Evolutionary conservation across 169 alveolate species (phyloP), one percentile per base, ranked within the genome.

Genomic region (Plasmodium adleri): DNA sequence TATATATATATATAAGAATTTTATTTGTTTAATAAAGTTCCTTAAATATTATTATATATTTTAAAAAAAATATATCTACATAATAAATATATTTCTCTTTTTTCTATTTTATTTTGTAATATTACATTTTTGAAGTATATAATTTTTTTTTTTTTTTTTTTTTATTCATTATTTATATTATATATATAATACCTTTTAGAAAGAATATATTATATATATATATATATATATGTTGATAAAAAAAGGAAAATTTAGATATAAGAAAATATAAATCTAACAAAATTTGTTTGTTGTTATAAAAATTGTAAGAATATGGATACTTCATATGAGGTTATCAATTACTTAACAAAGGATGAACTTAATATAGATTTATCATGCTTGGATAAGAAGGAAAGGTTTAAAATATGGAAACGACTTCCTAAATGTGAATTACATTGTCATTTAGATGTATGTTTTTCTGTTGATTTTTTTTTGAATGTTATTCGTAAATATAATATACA

Each of bases 381-480:
- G 86, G 72, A 59, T 62, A 88, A 89, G 72, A 72, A 88, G 88
- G 93, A 89, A 80, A 87, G 93, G 12, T 80, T 76, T 64, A 71
- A 72, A 15, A 89, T 89, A 52, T 89, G 93, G 93, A 89, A 56
- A 50, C 76, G 87, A 43, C 49, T 89, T 64, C 93, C 93, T 17
- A 89, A 89, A 49, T 72, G 80, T 76, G 93, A 89, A 47, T 80
- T 89, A 64, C 93, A 89, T 28, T 64, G 88, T 32, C 93, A 89
- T 56, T 80, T 87, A 62, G 93, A 89, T 56, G 66, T 89, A 24
- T 63, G 87, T 58, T 89, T 87, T 63, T 88, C 93, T 2, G 54
- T 63, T 12, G 87, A 89, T 20, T 71, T 70, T 73, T 56, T 83
- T 72, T 20, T 80, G 60, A 39, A 74, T 24, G 43, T 88, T 43